These are phyloP conservation scores for Xylariaceae sp. DNA, from an alignment of 2,329 filamentous ascomycete species.

Conservation along the genomic window DNA sequence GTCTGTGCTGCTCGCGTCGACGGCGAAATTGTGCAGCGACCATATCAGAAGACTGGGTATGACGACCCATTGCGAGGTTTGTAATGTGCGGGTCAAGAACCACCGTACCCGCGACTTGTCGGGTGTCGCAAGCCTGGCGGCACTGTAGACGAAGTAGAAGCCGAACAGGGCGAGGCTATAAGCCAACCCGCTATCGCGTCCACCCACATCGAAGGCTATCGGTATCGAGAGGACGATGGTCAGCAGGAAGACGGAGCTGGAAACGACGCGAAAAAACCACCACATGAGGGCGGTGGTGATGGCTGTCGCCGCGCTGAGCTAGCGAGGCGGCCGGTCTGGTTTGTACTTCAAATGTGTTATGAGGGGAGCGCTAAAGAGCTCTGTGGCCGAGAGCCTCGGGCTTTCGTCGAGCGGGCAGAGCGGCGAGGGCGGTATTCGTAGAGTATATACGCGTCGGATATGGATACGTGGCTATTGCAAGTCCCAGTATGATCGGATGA, in stretches of 20 bases:
- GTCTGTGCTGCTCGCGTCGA: slow-evolving; percentile 70
- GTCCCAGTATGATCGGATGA: background rate
- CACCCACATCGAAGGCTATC: slow-evolving; percentile 95
- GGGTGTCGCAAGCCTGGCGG: slow-evolving; percentile 75
- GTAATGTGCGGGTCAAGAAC: slow-evolving; percentile 62
- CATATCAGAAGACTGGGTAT: slow-evolving; percentile 86
- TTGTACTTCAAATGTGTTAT: slow-evolving; percentile 8
- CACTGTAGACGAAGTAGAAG: slow-evolving; percentile 87
- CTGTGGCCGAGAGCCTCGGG: background rate
- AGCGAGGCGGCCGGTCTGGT: slow-evolving; percentile 31
- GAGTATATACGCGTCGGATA: background rate
- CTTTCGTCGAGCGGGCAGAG: slow-evolving; percentile 1
- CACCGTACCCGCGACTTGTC: slow-evolving; percentile 69
- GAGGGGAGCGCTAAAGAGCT: background rate
- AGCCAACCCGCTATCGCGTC: slow-evolving; percentile 85
- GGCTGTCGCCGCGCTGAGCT: slow-evolving; percentile 31
- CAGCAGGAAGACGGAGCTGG: slow-evolving; percentile 79
- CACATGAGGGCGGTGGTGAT: slow-evolving; percentile 61
- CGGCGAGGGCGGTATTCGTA: background rate
- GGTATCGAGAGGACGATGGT: slow-evolving; percentile 94
- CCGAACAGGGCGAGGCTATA: slow-evolving; percentile 84
- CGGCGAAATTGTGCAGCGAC: slow-evolving; percentile 90
- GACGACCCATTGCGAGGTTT: slow-evolving; percentile 77
- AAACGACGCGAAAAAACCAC: slow-evolving; percentile 71
- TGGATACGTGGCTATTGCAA: slow-evolving; percentile 2